These are phyloP conservation scores for Kuraishia molischiana DNA, from an alignment of 805 yeast species.

Conservation along the genomic window DNA sequence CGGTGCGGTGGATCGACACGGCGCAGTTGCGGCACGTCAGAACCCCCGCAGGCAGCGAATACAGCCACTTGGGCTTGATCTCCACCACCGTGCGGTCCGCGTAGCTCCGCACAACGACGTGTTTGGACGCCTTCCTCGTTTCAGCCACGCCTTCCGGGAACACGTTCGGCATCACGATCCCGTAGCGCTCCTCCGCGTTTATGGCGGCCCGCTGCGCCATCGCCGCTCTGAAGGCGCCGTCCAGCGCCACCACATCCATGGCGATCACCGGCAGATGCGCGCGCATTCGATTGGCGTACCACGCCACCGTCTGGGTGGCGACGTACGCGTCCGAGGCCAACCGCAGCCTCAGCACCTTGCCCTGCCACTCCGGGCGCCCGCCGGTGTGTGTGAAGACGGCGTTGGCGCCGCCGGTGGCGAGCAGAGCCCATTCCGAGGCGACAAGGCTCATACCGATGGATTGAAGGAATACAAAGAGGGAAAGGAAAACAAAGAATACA, in stretches of 20 bases:
- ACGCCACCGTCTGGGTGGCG: slow-evolving; percentile 28
- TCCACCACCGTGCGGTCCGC: slow-evolving; percentile 21
- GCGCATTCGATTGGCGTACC: slow-evolving; percentile 22
- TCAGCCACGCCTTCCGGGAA: slow-evolving; percentile 2
- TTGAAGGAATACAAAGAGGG: no score
- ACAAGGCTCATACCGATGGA: not conserved
- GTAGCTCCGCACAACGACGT: slow-evolving; percentile 8
- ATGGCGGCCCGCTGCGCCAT: slow-evolving; percentile 1
- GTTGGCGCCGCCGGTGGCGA: slow-evolving; percentile 41
- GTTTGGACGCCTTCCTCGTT: slow-evolving; percentile 12
- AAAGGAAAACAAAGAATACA: no score
- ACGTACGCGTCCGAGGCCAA: slow-evolving; percentile 24
- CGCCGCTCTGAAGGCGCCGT: not conserved
- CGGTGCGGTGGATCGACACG: no score
- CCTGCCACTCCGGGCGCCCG: slow-evolving; percentile 17
- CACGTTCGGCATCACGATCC: slow-evolving; percentile 17
- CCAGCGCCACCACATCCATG: slow-evolving; percentile 10
- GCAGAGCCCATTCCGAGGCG: slow-evolving; percentile 28
- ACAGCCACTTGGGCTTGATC: slow-evolving; percentile 45
- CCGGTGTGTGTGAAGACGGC: slow-evolving; percentile 33
- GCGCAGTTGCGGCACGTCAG: slow-evolving; percentile 37
- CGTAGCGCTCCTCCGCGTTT: slow-evolving; percentile 11
- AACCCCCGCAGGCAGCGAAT: slow-evolving; percentile 19
- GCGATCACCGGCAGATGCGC: slow-evolving; percentile 3
- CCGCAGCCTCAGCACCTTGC: slow-evolving; percentile 27